Percentiles rank a stretch among this genome's conserved stretches.
Conservation (phyloP, 1,284 basidiomycete genomes). For the Malassezia dermatis region DNA sequence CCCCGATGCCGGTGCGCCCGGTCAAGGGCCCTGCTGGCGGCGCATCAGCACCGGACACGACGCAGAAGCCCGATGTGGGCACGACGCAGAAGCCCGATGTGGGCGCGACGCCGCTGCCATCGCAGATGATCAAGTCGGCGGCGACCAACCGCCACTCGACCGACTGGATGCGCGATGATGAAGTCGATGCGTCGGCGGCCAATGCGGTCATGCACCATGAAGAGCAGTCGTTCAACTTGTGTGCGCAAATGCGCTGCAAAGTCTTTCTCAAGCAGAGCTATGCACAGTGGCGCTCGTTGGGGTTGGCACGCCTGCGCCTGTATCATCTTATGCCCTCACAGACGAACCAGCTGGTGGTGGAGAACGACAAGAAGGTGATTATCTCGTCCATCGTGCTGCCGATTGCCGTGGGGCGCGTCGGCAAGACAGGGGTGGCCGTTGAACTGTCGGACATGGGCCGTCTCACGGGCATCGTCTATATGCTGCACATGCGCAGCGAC, state of each 20-base stretch:
- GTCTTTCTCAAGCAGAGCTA: slow-evolving; percentile 91
- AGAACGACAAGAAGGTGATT: slow-evolving; percentile 59
- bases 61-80: background rate
- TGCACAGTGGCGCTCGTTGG: slow-evolving; percentile 91
- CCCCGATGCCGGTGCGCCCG: background rate
- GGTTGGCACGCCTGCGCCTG: slow-evolving; percentile 73
- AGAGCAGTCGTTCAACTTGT: slow-evolving; percentile 49
- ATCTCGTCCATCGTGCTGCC: slow-evolving; percentile 91
- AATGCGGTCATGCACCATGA: background rate
- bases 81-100: background rate
- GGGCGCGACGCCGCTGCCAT: slow-evolving; percentile 23
- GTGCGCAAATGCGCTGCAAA: slow-evolving; percentile 97
- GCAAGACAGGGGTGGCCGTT: slow-evolving; percentile 91
- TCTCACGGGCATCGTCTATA: slow-evolving; percentile 91
- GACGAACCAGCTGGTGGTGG: slow-evolving; percentile 90
- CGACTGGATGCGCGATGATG: slow-evolving; percentile 10
- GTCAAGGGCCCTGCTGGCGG: background rate
- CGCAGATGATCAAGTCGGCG: slow-evolving; percentile 32
- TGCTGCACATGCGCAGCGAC: slow-evolving; percentile 72
- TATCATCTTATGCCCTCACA: slow-evolving; percentile 69
- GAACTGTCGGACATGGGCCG: slow-evolving; percentile 81
- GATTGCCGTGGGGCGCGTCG: slow-evolving; percentile 93
- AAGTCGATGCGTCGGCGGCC: background rate
- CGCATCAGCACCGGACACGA: background rate
- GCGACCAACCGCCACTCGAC: slow-evolving; percentile 8